Evolutionary conservation across 345 rosid species (phyloP).

Genomic region (Lumnitzera racemosa): DNA sequence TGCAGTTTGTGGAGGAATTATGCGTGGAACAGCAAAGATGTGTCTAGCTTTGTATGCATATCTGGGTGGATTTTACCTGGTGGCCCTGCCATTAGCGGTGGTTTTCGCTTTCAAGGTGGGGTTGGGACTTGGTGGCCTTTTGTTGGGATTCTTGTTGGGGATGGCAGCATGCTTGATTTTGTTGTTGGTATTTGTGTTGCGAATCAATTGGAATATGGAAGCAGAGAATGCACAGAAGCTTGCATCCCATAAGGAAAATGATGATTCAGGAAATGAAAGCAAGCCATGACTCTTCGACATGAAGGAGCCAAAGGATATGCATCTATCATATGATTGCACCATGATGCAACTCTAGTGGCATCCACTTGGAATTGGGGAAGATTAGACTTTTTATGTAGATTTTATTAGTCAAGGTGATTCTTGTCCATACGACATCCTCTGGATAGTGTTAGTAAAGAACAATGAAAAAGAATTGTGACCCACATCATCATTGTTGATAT

Average conservation of each 20-base stretch:
- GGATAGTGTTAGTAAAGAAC: no score
- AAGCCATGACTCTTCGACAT: no score
- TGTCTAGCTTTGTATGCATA: constrained; percentile 66
- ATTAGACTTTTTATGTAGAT: no score
- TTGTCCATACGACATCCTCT: no score
- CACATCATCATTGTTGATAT: no score
- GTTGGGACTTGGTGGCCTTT: constrained; percentile 55
- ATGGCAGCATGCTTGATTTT: constrained; percentile 34
- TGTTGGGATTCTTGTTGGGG: constrained; percentile 63
- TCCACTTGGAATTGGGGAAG: no score
- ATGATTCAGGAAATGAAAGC: constrained; percentile 12
- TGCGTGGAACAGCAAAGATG: constrained; percentile 71
- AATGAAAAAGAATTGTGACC: no score
- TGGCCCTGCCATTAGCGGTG: constrained; percentile 63
- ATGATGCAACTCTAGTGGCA: no score
- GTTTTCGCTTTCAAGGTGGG: constrained; percentile 53
- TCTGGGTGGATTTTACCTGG: constrained; percentile 65
- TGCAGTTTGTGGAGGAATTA: constrained; percentile 67
- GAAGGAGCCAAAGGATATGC: no score
- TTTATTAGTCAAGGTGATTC: no score
- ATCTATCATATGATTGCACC: no score
- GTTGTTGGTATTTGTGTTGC: constrained; percentile 32
- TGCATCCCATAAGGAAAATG: constrained; percentile 16
- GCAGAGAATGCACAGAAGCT: constrained; percentile 56
- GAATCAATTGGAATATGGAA: constrained; percentile 68